Conservation (phyloP, 2,329 filamentous ascomycete species). For the Ophiostoma sp. region DNA sequence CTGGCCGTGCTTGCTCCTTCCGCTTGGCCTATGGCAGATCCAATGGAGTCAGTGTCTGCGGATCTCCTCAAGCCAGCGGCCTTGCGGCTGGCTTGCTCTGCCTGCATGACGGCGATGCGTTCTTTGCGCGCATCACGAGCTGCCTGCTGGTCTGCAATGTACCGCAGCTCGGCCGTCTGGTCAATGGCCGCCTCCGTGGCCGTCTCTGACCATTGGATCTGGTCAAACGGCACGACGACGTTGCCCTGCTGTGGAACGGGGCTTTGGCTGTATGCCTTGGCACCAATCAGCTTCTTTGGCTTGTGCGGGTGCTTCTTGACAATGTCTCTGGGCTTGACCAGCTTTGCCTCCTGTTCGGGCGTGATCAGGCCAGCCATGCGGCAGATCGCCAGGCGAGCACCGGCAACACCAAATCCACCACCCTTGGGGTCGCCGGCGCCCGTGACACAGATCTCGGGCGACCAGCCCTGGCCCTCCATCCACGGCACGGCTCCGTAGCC, state of each 20-base stretch:
- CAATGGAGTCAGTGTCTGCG: background rate
- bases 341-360: slow-evolving; percentile 21
- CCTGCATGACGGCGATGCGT: background rate
- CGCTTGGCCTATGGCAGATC: background rate
- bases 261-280: slow-evolving; percentile 7
- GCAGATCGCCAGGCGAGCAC: slow-evolving; percentile 33
- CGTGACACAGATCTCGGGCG: slow-evolving; percentile 33
- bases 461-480: slow-evolving; percentile 32
- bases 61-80: background rate
- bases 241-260: background rate
- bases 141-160: slow-evolving; percentile 20
- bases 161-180: slow-evolving; percentile 23
- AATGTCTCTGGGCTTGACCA: slow-evolving; percentile 13
- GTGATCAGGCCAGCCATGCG: slow-evolving; percentile 33
- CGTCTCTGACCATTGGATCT: slow-evolving; percentile 30
- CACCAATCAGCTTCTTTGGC: background rate
- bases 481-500: slow-evolving; percentile 27
- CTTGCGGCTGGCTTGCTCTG: background rate
- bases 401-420: slow-evolving; percentile 32
- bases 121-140: slow-evolving; percentile 8
- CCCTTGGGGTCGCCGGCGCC: slow-evolving; percentile 33
- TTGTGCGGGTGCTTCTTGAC: slow-evolving; percentile 13
- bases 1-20: background rate
- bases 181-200: slow-evolving; percentile 18
- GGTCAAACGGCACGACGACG: slow-evolving; percentile 34